A percentile compares a stretch with the other conserved stretches of the same genome.
These are phyloP conservation scores for Caloboletus firmus DNA, from an alignment of 1,284 basidiomycete species.

Conservation along the genomic window DNA sequence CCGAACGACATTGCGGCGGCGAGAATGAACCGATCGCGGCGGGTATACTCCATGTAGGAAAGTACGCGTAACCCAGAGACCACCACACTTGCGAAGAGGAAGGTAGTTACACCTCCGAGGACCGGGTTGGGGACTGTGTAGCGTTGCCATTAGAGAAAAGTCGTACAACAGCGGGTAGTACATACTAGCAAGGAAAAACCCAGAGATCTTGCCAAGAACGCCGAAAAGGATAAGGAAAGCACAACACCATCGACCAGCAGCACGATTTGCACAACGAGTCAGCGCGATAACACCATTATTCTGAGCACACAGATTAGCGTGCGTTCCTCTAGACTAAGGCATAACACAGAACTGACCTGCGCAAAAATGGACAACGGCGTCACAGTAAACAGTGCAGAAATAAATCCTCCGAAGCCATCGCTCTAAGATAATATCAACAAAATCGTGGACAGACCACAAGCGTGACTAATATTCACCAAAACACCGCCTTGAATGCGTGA, in stretches of 20 bases:
- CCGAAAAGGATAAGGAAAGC: conserved; percentile 72
- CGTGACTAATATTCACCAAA: conserved; percentile 47
- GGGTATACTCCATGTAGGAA: conserved; percentile 60
- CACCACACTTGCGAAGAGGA: conserved; percentile 66
- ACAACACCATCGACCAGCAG: conserved; percentile 74
- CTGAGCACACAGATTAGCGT: conserved; percentile 32
- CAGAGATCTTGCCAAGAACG: conserved; percentile 76
- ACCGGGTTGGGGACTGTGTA: conserved; percentile 63
- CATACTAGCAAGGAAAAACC: conserved; percentile 72
- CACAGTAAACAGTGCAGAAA: conserved; percentile 79
- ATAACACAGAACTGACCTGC: conserved; percentile 42
- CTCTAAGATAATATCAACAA: conserved; percentile 39
- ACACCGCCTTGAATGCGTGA: conserved; percentile 83
- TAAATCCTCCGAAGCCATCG: conserved; percentile 72
- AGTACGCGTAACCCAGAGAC: conserved; percentile 76
- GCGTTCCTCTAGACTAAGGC: not conserved
- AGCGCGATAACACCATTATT: conserved; percentile 83
- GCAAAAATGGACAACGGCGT: conserved; percentile 81
- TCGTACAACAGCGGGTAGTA: conserved; percentile 1
- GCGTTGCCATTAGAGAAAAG: not conserved
- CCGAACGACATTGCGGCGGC: conserved; percentile 74
- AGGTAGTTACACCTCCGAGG: conserved; percentile 82
- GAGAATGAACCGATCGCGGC: conserved; percentile 77
- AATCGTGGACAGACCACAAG: not conserved
- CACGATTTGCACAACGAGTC: conserved; percentile 74